Conservation (phyloP, 257 asterid genomes). For the Datura wrightii region DNA sequence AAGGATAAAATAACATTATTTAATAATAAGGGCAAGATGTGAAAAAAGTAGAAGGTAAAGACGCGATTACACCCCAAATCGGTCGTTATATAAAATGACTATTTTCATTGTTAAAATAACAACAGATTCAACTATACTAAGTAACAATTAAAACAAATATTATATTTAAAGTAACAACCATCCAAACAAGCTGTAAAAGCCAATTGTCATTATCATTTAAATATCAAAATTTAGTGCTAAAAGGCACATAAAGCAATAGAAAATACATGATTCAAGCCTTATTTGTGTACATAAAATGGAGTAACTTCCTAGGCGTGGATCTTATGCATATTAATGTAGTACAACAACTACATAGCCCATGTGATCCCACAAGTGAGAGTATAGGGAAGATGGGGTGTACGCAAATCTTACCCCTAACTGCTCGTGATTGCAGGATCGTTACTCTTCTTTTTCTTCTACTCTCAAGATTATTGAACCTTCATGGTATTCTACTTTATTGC, state of each 20-base stretch:
- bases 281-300: not conserved
- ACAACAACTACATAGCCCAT: not conserved
- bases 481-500: constrained; percentile 29
- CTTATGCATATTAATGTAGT: not conserved
- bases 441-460: not conserved
- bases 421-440: not conserved
- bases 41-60: not conserved
- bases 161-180: not conserved
- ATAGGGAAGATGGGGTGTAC: not conserved
- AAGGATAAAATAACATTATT: not conserved
- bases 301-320: not conserved
- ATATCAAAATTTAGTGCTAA: not conserved
- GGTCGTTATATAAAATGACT: not conserved
- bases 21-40: not conserved
- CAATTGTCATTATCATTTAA: not conserved
- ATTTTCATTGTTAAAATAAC: not conserved
- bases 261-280: not conserved
- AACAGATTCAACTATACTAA: not conserved
- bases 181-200: not conserved
- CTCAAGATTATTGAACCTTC: not conserved
- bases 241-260: not conserved
- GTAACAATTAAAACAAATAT: not conserved
- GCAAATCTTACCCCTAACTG: not conserved
- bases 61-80: not conserved
- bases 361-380: not conserved